Conservation (phyloP, 2,329 filamentous ascomycete genomes). For the Botrytis hyacinthi region DNA sequence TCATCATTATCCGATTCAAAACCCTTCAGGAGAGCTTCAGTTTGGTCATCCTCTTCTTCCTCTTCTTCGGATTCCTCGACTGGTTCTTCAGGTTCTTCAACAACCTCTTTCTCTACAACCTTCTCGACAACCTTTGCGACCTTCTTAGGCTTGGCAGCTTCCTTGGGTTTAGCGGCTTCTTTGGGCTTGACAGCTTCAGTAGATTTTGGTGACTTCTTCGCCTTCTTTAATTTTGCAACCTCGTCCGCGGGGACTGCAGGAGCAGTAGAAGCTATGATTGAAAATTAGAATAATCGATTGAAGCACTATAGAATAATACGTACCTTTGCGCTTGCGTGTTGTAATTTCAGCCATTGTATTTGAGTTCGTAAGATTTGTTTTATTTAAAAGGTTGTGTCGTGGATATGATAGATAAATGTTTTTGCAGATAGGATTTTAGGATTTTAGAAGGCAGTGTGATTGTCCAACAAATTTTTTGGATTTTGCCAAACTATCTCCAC, state of each 20-base stretch:
- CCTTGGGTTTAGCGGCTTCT: conserved; percentile 35
- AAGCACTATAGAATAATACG: background rate
- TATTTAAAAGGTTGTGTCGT: background rate
- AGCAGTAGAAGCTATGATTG: conserved; percentile 24
- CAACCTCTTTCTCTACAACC: conserved; percentile 25
- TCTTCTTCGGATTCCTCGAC: conserved; percentile 29
- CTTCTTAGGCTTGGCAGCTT: conserved; percentile 25
- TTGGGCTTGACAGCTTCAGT: conserved; percentile 1
- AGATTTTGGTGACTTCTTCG: conserved; percentile 39
- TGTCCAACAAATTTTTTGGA: conserved; percentile 14
- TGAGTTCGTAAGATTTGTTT: no score
- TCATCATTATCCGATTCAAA: conserved; percentile 46
- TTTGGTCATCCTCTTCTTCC: conserved; percentile 49
- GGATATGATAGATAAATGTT: background rate
- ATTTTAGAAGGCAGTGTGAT: background rate
- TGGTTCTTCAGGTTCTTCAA: conserved; percentile 7
- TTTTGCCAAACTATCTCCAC: conserved; percentile 7
- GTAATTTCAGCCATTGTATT: conserved; percentile 43
- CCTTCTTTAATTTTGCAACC: conserved; percentile 40
- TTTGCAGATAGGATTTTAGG: background rate
- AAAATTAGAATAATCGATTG: conserved; percentile 21
- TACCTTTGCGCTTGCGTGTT: conserved; percentile 56
- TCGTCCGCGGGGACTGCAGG: conserved; percentile 42
- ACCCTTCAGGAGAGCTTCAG: conserved; percentile 51
- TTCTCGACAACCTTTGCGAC: conserved; percentile 21